Percentiles rank a stretch among this genome's conserved stretches.
phyloP scores from a whole-genome alignment of 129 eudicot genomes.

The Sambucus nigra region DNA sequence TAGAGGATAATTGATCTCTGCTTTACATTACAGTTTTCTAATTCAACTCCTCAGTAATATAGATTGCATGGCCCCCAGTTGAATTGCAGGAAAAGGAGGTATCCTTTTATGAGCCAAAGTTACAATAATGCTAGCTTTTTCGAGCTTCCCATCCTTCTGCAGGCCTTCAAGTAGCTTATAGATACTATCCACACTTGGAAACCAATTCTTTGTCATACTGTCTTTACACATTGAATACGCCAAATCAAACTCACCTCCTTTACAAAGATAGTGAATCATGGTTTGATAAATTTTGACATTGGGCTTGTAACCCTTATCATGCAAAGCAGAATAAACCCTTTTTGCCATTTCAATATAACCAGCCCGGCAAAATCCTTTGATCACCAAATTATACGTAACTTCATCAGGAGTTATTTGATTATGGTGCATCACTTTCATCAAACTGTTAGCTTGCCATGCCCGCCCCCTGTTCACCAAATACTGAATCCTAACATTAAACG shows the following conservation, averaged over 20 bases:
- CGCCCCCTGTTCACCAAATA: conserved; percentile 61
- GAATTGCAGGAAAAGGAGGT: conserved; percentile 43
- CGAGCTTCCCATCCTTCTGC: conserved; percentile 34
- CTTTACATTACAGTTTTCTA: not conserved
- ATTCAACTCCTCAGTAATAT: conserved; percentile 34
- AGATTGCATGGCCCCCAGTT: conserved; percentile 42
- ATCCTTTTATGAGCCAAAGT: conserved; percentile 48
- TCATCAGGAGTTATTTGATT: conserved; percentile 49
- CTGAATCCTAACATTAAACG: conserved; percentile 87
- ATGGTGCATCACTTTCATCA: conserved; percentile 60
- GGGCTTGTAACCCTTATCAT: conserved; percentile 56
- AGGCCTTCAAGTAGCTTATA: conserved; percentile 54
- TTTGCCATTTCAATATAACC: conserved; percentile 68
- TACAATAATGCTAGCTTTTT: conserved; percentile 39
- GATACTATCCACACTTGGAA: conserved; percentile 53
- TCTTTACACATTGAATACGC: conserved; percentile 69
- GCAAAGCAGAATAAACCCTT: conserved; percentile 67
- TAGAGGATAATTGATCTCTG: not conserved
- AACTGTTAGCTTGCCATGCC: conserved; percentile 70
- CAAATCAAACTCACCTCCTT: conserved; percentile 53
- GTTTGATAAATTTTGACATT: conserved; percentile 77
- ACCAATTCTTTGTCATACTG: conserved; percentile 59
- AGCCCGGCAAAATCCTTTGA: conserved; percentile 65
- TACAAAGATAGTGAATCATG: conserved; percentile 74
- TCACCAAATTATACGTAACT: conserved; percentile 77